Percentiles rank a stretch among this genome's conserved stretches.
These are phyloP conservation scores for Cystoderma amianthinum DNA, from an alignment of 768 basidiomycete genomes.

Conservation along the genomic window DNA sequence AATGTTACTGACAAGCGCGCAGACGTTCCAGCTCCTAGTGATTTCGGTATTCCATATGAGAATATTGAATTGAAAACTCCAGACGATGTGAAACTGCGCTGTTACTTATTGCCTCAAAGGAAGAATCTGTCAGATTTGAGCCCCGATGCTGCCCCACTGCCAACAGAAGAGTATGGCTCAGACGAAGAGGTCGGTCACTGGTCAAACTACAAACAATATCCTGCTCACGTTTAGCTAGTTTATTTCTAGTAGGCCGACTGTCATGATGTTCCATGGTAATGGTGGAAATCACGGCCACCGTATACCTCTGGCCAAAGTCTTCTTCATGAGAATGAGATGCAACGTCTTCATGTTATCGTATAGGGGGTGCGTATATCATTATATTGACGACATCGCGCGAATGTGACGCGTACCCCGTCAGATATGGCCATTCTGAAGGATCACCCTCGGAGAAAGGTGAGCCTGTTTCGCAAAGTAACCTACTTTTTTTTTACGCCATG, in stretches of 20 bases:
- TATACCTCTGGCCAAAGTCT: slow-evolving; percentile 79
- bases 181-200: slow-evolving; percentile 52
- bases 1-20: slow-evolving; percentile 5
- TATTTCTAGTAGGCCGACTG: slow-evolving; percentile 60
- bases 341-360: slow-evolving; percentile 96
- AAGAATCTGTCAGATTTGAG: slow-evolving; percentile 33
- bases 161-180: slow-evolving; percentile 30
- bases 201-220: not conserved
- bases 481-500: not conserved
- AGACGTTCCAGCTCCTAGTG: slow-evolving; percentile 70
- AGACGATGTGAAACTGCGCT: slow-evolving; percentile 66
- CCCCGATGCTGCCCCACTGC: slow-evolving; percentile 21
- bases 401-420: slow-evolving; percentile 16
- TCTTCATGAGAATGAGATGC: slow-evolving; percentile 77
- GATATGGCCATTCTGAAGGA: slow-evolving; percentile 88
- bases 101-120: slow-evolving; percentile 70
- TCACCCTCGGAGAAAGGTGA: slow-evolving; percentile 78
- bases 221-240: slow-evolving; percentile 20
- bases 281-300: slow-evolving; percentile 86
- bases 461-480: slow-evolving; percentile 4
- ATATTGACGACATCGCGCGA: not conserved
- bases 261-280: slow-evolving; percentile 93
- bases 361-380: slow-evolving; percentile 55
- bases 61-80: slow-evolving; percentile 66
- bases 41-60: slow-evolving; percentile 69